Conservation (phyloP, 1,284 basidiomycete species). For the Rhizoctonia solani region DNA sequence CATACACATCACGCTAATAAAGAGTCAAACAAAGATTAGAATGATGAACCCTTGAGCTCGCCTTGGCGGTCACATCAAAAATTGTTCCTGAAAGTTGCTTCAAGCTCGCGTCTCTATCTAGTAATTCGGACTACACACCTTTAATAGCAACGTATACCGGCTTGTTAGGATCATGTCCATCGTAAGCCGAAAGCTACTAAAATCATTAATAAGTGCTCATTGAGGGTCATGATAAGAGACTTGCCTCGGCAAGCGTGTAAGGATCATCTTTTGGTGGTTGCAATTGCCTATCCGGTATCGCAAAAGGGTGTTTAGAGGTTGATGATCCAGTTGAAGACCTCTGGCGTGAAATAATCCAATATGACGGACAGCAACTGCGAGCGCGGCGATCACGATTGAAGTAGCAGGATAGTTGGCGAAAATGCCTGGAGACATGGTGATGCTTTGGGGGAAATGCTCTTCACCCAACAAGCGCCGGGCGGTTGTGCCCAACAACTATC, state of each 20-base stretch:
- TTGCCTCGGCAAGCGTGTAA: slow-evolving; percentile 69
- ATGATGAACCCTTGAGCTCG: background rate
- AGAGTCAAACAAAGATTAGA: background rate
- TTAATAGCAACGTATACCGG: slow-evolving; percentile 90
- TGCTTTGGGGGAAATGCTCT: background rate
- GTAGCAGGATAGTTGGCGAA: slow-evolving; percentile 4
- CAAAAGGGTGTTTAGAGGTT: slow-evolving; percentile 6
- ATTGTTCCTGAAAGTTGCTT: slow-evolving; percentile 40
- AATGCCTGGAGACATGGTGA: slow-evolving; percentile 3
- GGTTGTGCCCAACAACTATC: background rate
- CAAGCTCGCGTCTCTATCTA: background rate
- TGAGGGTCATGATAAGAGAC: background rate
- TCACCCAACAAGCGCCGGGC: background rate
- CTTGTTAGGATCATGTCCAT: slow-evolving; percentile 64
- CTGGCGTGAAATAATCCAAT: slow-evolving; percentile 19
- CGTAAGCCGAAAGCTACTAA: slow-evolving; percentile 49
- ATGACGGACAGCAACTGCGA: slow-evolving; percentile 7
- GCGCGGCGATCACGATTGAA: slow-evolving; percentile 3
- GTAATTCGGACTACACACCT: slow-evolving; percentile 52
- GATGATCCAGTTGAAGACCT: background rate
- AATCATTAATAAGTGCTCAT: slow-evolving; percentile 41
- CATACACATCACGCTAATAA: slow-evolving; percentile 30
- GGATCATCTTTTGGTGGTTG: slow-evolving; percentile 75
- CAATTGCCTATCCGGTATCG: slow-evolving; percentile 3
- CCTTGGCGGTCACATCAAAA: slow-evolving; percentile 46